These are phyloP conservation scores for Stephania cephalantha DNA, from an alignment of 164 flowering plant species.

Conservation along the genomic window DNA sequence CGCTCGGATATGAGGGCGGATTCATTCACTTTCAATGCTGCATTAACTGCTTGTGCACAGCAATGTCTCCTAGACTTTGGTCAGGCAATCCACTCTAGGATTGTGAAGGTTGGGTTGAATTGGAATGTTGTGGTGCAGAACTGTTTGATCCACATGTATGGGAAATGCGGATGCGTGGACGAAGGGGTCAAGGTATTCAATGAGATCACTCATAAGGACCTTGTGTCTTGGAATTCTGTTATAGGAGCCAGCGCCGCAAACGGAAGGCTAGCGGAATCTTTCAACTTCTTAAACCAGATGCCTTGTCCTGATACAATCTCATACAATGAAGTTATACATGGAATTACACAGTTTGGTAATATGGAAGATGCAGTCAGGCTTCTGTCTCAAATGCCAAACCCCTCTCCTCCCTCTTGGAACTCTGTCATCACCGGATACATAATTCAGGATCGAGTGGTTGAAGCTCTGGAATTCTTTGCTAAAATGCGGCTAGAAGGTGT, in stretches of 20 bases:
- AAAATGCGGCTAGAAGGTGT: slow-evolving; percentile 42
- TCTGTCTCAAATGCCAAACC: slow-evolving; percentile 35
- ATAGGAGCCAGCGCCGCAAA: slow-evolving; percentile 52
- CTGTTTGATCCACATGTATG: slow-evolving; percentile 70
- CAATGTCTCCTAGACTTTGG: slow-evolving; percentile 32
- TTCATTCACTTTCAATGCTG: slow-evolving; percentile 43
- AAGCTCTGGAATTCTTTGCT: slow-evolving; percentile 43
- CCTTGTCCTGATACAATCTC: slow-evolving; percentile 60
- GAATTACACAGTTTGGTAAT: slow-evolving; percentile 47
- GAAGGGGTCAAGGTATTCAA: slow-evolving; percentile 40
- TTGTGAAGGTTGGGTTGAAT: slow-evolving; percentile 38
- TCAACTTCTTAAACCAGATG: slow-evolving; percentile 35
- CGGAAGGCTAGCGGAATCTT: slow-evolving; percentile 32
- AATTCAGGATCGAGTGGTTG: slow-evolving; percentile 27
- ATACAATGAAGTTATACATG: slow-evolving; percentile 51
- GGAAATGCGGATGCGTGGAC: slow-evolving; percentile 46
- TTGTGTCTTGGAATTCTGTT: slow-evolving; percentile 62
- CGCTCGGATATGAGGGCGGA: slow-evolving; percentile 31
- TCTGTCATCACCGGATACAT: slow-evolving; percentile 56
- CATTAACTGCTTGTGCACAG: slow-evolving; percentile 46
- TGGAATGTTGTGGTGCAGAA: slow-evolving; percentile 32
- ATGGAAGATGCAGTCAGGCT: slow-evolving; percentile 44
- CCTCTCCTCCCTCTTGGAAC: slow-evolving; percentile 75
- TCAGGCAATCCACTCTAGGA: slow-evolving; percentile 42
- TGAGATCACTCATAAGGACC: slow-evolving; percentile 33